phyloP scores from a whole-genome alignment of 2,329 filamentous ascomycete genomes.

The Albophoma yamanashiensis region DNA sequence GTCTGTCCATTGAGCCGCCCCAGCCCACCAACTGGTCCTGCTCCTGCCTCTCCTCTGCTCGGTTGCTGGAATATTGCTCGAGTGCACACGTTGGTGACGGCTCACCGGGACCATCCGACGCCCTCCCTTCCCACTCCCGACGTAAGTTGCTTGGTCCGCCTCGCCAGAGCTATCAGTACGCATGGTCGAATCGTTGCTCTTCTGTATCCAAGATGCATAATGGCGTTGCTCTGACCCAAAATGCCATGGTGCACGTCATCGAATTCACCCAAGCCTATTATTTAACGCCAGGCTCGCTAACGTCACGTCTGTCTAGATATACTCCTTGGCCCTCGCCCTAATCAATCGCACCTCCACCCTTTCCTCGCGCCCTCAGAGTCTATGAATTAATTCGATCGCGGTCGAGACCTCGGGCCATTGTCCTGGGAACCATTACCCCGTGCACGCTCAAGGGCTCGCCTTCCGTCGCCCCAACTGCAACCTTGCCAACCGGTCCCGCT shows the following conservation, averaged over 20 bases:
- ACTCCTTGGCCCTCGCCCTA: neutral
- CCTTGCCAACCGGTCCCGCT: slow-evolving; percentile 1
- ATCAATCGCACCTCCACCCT: neutral
- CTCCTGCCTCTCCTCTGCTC: slow-evolving; percentile 6
- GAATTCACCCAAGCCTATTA: neutral
- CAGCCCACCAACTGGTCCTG: neutral
- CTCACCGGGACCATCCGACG: neutral
- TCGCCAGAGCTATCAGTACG: neutral
- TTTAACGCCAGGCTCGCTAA: neutral
- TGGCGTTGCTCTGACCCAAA: neutral
- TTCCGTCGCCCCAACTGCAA: neutral
- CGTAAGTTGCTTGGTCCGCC: slow-evolving; percentile 2
- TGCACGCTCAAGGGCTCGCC: neutral
- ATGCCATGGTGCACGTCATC: neutral
- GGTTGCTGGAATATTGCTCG: slow-evolving; percentile 31
- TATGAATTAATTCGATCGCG: neutral
- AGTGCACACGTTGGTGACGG: slow-evolving; percentile 9
- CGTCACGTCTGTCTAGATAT: neutral
- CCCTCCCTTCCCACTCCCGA: neutral
- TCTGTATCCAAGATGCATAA: neutral
- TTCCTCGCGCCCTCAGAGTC: neutral
- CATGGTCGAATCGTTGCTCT: neutral
- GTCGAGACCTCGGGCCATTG: neutral
- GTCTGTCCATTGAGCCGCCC: too few relatives aligned
- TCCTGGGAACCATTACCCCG: neutral